Evolutionary conservation across 345 rosid genomes (phyloP), one percentile per base, ranked within the genome.

Genomic region (Eucalyptus urophylla): DNA sequence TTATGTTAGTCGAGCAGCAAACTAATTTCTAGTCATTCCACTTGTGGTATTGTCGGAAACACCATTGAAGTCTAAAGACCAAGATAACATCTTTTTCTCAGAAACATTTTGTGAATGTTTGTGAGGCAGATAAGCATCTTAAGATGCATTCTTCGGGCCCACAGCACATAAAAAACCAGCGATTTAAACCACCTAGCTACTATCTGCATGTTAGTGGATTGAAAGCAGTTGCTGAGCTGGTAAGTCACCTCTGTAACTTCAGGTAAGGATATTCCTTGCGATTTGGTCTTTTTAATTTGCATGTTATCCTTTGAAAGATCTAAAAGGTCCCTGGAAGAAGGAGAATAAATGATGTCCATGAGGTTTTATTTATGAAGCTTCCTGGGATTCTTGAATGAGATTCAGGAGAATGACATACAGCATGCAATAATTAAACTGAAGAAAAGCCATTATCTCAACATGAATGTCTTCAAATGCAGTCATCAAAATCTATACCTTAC

Each of bases 221-320:
- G 47, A 21, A 37, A 76, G 83, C 83, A 76, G 83, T 21, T 22
- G 47, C 8, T 40, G 47, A 31, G 69, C n/a, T 31, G 87, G 62
- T 21, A 87, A 88, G 37, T 91, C 80, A 94, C 98, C 95, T 94
- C 97, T 86, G 99, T 96, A 83, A 94, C 96, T 88, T 95, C 98
- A 80, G 94, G 92, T 89, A 97, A 89, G 49, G 94, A 16, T 90
- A 96, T 93, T 91, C 96, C 98, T 88, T 95, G 95, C 44, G 89
- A 88, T 93, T 91, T 96, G 89, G 91, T 96, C 93, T 96, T 98
- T 92, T 97, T 97, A 87, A 97, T 96, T 90, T 95, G 95, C 88
- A 96, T 92, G 91, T 96, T 97, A 92, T 94, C 98, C 92, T 95
- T 97, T 40, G 98, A 90, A 90, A 96, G 92, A 93, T 95, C 98